A percentile compares a stretch with the other conserved stretches of the same genome.
Conservation (phyloP, 2,329 filamentous ascomycete genomes). For the Microthyrium microscopicum region DNA sequence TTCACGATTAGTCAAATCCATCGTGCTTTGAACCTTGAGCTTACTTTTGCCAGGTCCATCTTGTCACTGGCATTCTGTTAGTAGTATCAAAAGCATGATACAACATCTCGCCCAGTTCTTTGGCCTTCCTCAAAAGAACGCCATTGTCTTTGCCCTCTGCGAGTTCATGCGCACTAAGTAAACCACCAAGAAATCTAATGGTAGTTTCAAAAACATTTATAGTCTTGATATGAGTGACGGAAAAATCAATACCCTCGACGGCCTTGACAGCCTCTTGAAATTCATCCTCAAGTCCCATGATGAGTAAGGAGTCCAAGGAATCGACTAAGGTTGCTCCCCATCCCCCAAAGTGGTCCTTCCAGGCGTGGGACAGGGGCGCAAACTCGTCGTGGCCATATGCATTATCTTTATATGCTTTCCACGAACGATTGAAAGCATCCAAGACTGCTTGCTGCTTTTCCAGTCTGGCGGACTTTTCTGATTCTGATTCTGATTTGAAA, state of each 20-base stretch:
- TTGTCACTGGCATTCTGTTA: conserved; percentile 23
- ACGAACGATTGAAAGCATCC: conserved; percentile 20
- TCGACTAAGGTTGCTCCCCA: conserved; percentile 46
- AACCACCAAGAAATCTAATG: conserved; percentile 22
- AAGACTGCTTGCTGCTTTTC: conserved; percentile 20
- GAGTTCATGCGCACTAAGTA: conserved; percentile 22
- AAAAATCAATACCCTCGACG: conserved; percentile 38
- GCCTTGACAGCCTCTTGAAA: conserved; percentile 37
- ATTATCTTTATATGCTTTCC: conserved; percentile 34
- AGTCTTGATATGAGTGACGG: conserved; percentile 19
- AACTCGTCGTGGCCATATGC: conserved; percentile 40
- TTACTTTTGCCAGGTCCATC: conserved; percentile 23
- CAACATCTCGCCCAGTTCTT: conserved; percentile 26
- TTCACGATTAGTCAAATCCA: conserved; percentile 8
- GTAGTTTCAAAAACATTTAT: conserved; percentile 25
- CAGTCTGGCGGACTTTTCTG: conserved; percentile 14
- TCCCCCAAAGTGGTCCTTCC: conserved; percentile 33
- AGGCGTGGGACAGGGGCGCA: conserved; percentile 29
- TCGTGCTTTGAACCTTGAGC: conserved; percentile 4
- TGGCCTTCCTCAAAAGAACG: conserved; percentile 22
- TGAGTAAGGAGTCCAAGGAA: conserved; percentile 43
- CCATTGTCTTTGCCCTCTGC: conserved; percentile 19
- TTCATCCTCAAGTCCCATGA: conserved; percentile 42
- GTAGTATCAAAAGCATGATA: conserved; percentile 28
- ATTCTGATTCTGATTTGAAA: conserved; percentile 18